These are phyloP conservation scores for Nicotiana attenuata DNA, from an alignment of 257 asterid species.

Conservation along the genomic window DNA sequence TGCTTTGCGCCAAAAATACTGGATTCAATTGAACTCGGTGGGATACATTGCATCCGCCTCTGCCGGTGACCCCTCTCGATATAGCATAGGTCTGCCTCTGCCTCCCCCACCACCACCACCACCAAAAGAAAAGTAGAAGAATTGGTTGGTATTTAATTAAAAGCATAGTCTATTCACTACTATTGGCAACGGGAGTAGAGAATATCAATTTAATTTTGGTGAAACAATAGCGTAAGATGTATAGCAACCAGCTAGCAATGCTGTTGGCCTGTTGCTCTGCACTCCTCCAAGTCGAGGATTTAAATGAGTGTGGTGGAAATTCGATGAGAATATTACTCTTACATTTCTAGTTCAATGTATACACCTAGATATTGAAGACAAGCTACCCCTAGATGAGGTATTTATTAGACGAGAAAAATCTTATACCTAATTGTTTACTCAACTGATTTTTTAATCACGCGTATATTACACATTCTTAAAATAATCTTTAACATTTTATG, in stretches of 20 bases:
- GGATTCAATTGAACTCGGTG: too few species aligned
- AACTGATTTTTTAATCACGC: neutral
- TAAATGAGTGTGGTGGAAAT: neutral
- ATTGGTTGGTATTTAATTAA: neutral
- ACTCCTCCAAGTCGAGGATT: neutral
- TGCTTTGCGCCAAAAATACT: too few species aligned
- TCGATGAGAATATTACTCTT: neutral
- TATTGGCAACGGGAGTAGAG: neutral
- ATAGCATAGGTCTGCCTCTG: too few species aligned
- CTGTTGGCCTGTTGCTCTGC: neutral
- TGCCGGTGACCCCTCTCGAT: too few species aligned
- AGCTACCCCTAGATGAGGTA: neutral
- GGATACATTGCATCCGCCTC: too few species aligned
- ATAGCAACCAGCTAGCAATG: neutral
- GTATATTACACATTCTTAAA: neutral
- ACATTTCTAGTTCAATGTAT: neutral
- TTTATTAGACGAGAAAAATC: neutral
- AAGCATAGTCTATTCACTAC: neutral
- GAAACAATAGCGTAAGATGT: neutral
- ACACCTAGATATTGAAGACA: neutral
- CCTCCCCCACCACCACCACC: neutral
- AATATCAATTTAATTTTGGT: constrained; percentile 2
- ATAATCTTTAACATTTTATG: neutral
- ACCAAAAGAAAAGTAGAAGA: neutral
- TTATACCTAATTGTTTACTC: neutral